phyloP scores from a whole-genome alignment of 352 stramenopile species.

The Phytopythium ostracodes region DNA sequence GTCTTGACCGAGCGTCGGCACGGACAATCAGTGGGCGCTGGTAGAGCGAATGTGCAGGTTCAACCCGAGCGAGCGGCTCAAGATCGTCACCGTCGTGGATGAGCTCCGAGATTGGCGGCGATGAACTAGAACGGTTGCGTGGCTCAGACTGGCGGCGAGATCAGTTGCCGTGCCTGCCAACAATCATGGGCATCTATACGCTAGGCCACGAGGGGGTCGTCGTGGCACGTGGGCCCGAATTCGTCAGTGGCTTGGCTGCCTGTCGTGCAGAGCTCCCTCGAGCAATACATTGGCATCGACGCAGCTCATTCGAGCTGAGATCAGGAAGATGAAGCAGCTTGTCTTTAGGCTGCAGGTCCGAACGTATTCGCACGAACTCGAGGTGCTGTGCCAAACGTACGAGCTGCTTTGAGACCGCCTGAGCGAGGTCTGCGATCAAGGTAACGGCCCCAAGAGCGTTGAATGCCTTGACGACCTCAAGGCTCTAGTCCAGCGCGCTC shows the following conservation, averaged over 20 bases:
- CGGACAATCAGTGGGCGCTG: constrained; percentile 8
- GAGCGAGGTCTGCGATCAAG: background rate
- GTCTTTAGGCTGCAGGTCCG: background rate
- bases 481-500: background rate
- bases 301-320: background rate
- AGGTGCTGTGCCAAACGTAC: background rate
- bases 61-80: constrained; percentile 4
- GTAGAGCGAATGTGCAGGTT: constrained; percentile 14
- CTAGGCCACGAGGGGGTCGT: no score
- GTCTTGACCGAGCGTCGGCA: background rate
- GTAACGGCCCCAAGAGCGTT: background rate
- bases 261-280: background rate
- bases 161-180: no score
- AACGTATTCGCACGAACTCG: no score
- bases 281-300: background rate
- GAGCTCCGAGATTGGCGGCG: background rate
- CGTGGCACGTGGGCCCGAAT: background rate
- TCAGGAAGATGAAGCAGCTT: background rate
- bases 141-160: background rate
- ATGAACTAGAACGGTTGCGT: background rate
- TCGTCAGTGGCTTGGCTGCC: background rate
- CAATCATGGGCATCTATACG: no score
- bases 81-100: constrained; percentile 7
- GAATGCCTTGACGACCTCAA: background rate
- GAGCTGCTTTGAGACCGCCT: background rate